Conservation (phyloP, 192 early-diverging fungal genomes). For the Coemansia sp. region DNA sequence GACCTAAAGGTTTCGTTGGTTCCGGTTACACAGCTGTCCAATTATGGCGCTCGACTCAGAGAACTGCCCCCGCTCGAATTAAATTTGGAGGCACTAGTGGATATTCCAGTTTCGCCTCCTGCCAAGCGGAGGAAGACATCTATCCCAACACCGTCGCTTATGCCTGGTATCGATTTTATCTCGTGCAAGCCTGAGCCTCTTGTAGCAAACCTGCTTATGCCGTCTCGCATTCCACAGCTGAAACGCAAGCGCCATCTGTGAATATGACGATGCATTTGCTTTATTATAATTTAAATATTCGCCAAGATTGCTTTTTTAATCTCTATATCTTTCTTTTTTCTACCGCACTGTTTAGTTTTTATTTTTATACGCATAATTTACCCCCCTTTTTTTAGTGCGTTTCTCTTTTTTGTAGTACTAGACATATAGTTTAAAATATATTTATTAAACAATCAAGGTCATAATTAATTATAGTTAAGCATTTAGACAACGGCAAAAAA, state of each 20-base stretch:
- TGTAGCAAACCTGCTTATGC: conserved; percentile 31
- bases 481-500: too few species aligned
- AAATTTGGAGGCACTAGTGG: conserved; percentile 21
- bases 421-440: too few species aligned
- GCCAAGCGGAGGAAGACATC: background rate
- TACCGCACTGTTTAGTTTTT: background rate
- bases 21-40: conserved; percentile 35
- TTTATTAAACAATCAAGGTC: too few species aligned
- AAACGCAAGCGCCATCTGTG: conserved; percentile 27
- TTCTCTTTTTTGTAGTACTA: too few species aligned
- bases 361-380: background rate
- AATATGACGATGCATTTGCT: background rate
- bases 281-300: background rate
- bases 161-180: conserved; percentile 12
- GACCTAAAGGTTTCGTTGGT: conserved; percentile 38
- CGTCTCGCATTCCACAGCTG: conserved; percentile 52
- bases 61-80: conserved; percentile 28
- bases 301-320: background rate
- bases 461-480: too few species aligned
- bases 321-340: background rate
- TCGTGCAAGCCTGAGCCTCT: conserved; percentile 15
- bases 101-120: conserved; percentile 11
- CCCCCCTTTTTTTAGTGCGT: too few species aligned
- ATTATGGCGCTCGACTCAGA: background rate
- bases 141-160: background rate